Evolutionary conservation across 331 rosid genomes (phyloP), one percentile per base, ranked within the genome.

Genomic region (Quercus lobata): DNA sequence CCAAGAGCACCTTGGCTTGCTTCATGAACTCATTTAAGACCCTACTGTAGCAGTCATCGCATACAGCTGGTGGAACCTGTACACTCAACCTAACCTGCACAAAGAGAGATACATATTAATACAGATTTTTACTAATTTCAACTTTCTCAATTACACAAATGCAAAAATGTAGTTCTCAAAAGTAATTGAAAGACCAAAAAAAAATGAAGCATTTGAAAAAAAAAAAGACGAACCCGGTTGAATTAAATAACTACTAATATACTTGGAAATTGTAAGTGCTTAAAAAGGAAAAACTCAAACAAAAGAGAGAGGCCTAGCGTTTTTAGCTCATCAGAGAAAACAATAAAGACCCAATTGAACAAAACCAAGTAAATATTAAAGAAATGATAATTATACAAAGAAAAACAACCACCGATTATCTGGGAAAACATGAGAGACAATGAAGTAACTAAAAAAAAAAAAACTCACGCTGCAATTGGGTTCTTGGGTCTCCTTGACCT

Each of bases 71-170:
- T 49, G 99, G 99, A 76, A 95, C 99, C 72, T 91, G 88, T 37
- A 95, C 89, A 27, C 85, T 88, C 91, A 95, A 79, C 80, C 88
- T 95, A 75, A 93, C 90, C 99, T 95, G 91, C 89, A 85, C 52
- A 75, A 18, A 83, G 19, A 75, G 37, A 55, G 44, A 17, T 7
- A 46, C 11, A 29, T 14, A 9, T 10, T 37, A 18, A 4, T 54
- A 5, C 27, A 15, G 25, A 7, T 52, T 52, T 73, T 46, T 60
- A 54, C 24, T 29, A 19, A 15, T 17, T 3, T 7, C 5, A 11
- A 18, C 17, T 24, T 73, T 7, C 22, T 41, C 79, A 76, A 16
- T 37, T 12, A 37, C 16, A 12, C 3, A 41, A 58, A 41, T 22
- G 35, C 19, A 54, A 5, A 32, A 21, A 61, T n/a, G 34, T n/a